A percentile compares a stretch with the other conserved stretches of the same genome.
Conservation (phyloP, 1,139 yeast species). For the Geotrichum aggregatum region DNA sequence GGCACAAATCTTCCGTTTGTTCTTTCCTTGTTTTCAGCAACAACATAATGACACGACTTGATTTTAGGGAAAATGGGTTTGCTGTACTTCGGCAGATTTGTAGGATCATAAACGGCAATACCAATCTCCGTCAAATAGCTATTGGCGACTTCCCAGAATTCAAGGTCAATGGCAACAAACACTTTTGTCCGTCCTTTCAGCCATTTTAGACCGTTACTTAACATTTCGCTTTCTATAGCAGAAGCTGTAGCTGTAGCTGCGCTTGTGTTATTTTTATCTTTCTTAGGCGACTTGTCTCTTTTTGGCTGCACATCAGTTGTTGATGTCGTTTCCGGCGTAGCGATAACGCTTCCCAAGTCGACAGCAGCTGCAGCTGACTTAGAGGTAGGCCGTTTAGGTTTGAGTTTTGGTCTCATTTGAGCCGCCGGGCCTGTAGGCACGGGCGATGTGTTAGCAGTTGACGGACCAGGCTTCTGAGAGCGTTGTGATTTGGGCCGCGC, state of each 20-base stretch:
- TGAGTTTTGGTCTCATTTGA: too few relatives aligned
- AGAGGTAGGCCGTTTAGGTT: too few relatives aligned
- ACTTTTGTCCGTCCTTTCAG: slow-evolving; percentile 15
- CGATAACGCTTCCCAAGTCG: background rate
- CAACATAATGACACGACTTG: slow-evolving; percentile 48
- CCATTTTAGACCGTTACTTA: slow-evolving; percentile 13
- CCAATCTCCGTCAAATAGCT: slow-evolving; percentile 62
- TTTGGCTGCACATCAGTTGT: background rate
- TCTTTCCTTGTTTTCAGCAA: slow-evolving; percentile 47
- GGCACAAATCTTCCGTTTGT: slow-evolving; percentile 60
- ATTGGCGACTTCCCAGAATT: slow-evolving; percentile 55
- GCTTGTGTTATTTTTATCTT: background rate
- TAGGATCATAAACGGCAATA: slow-evolving; percentile 61
- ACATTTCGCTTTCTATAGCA: background rate
- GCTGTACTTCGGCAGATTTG: background rate
- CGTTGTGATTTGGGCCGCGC: too few relatives aligned
- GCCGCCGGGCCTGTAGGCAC: too few relatives aligned
- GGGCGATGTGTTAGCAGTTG: too few relatives aligned
- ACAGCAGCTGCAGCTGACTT: background rate
- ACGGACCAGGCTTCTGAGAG: too few relatives aligned
- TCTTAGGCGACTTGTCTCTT: background rate
- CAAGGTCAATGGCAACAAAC: slow-evolving; percentile 53
- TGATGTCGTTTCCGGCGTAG: too few relatives aligned
- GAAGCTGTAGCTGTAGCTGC: background rate
- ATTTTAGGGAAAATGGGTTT: slow-evolving; percentile 18